Conservation (phyloP, 306 rosid genomes). For the Morella rubra region DNA sequence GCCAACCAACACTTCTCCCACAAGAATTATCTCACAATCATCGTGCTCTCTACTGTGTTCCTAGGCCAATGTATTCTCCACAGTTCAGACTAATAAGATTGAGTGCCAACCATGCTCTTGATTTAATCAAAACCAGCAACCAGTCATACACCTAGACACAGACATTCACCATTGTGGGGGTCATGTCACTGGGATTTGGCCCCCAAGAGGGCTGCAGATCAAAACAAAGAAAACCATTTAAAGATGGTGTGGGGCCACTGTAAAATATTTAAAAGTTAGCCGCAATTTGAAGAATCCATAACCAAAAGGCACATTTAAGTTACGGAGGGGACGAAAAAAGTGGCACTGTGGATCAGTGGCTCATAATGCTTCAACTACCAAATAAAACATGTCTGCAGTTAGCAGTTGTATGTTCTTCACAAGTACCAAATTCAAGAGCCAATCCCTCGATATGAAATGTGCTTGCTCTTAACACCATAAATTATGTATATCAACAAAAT, state of each 20-base stretch:
- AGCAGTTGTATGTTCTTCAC: conserved; percentile 24
- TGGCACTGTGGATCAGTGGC: conserved; percentile 32
- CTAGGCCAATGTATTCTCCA: not conserved
- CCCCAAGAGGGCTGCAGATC: conserved; percentile 32
- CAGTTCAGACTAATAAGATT: conserved; percentile 3
- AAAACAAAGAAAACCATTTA: conserved; percentile 37
- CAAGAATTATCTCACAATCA: conserved; percentile 16
- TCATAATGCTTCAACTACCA: conserved; percentile 59
- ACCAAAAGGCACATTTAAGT: conserved; percentile 51
- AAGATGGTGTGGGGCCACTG: conserved; percentile 49
- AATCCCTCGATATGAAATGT: not conserved
- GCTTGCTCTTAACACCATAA: not conserved
- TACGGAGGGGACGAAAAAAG: conserved; percentile 50
- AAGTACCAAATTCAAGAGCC: conserved; percentile 1
- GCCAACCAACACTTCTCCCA: not conserved
- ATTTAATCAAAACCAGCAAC: conserved; percentile 27
- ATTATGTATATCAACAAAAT: not conserved
- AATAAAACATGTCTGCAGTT: conserved; percentile 18
- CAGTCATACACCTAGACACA: conserved; percentile 30
- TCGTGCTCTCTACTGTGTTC: not conserved
- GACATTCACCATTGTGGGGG: conserved; percentile 9
- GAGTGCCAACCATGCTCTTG: conserved; percentile 7
- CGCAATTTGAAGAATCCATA: conserved; percentile 51
- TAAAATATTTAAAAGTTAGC: conserved; percentile 31
- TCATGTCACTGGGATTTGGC: conserved; percentile 19